A percentile compares a stretch with the other conserved stretches of the same genome.
Evolutionary conservation across 2,329 filamentous ascomycete genomes (phyloP).

Genomic region (Pyrenophora seminiperda): DNA sequence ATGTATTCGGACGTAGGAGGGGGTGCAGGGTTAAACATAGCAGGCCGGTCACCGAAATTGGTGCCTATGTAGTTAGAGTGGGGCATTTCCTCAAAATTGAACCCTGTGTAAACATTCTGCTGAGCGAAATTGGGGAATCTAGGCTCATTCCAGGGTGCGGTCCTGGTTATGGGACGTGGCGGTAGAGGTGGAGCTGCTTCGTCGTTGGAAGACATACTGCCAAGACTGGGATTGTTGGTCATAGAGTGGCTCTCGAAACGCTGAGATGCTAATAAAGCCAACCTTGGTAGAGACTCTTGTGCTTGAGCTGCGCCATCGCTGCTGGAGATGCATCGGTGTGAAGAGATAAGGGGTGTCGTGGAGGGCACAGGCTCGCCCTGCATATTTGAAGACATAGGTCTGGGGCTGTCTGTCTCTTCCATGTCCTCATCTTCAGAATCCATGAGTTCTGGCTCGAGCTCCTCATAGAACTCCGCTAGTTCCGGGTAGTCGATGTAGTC

Average conservation of each 20-base stretch:
- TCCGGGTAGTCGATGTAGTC: slow-evolving; percentile 16
- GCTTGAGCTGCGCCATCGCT: neutral
- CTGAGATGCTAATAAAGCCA: slow-evolving; percentile 1
- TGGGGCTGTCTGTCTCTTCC: neutral
- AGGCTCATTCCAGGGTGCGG: slow-evolving; percentile 11
- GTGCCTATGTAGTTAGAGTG: slow-evolving; percentile 11
- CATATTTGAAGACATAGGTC: neutral
- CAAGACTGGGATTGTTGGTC: neutral
- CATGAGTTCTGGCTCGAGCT: slow-evolving; percentile 9
- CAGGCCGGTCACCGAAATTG: slow-evolving; percentile 16
- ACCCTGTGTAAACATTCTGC: slow-evolving; percentile 5
- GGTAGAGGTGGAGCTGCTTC: slow-evolving; percentile 22
- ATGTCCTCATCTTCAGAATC: slow-evolving; percentile 13
- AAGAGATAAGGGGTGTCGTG: neutral
- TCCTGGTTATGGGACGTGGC: slow-evolving; percentile 22
- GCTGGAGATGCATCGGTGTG: slow-evolving; percentile 1
- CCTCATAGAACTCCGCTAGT: slow-evolving; percentile 2
- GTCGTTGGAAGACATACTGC: slow-evolving; percentile 1
- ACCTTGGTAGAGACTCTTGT: slow-evolving; percentile 1
- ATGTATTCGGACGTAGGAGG: slow-evolving; percentile 11
- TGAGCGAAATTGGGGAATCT: slow-evolving; percentile 19
- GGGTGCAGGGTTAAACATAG: slow-evolving; percentile 14
- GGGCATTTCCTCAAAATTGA: slow-evolving; percentile 9
- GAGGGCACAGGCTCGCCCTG: neutral
- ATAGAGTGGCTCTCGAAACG: neutral